phyloP scores from a whole-genome alignment of 2,329 filamentous ascomycete genomes.

The Fusarium tupiense region DNA sequence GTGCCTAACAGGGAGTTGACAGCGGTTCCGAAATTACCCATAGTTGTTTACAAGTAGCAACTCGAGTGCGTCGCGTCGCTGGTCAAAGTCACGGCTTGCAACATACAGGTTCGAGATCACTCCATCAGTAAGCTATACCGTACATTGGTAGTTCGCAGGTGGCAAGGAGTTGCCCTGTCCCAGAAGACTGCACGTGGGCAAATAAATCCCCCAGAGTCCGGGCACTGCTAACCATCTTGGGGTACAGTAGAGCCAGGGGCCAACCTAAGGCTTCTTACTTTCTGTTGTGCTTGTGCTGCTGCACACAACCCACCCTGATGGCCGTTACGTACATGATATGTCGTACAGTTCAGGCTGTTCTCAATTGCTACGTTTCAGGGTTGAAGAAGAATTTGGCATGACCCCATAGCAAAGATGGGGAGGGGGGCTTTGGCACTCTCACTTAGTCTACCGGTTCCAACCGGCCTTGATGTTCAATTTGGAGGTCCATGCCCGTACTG shows the following conservation, averaged over 20 bases:
- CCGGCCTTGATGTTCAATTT: background rate
- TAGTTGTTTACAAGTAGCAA: conserved; percentile 2
- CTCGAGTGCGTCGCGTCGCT: background rate
- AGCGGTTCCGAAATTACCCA: conserved; percentile 55
- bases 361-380: background rate
- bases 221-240: background rate
- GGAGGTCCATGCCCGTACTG: conserved; percentile 1
- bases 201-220: background rate
- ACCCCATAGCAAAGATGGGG: conserved; percentile 4
- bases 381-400: conserved; percentile 1
- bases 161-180: conserved; percentile 5
- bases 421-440: background rate
- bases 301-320: conserved; percentile 9
- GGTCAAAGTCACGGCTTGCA: conserved; percentile 10
- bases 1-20: conserved; percentile 58
- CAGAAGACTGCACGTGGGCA: conserved; percentile 36
- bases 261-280: background rate
- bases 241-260: background rate
- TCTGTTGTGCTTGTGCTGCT: background rate
- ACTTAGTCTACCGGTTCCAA: conserved; percentile 9
- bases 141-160: conserved; percentile 30
- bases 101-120: conserved; percentile 3
- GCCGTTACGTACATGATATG: conserved; percentile 14
- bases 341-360: background rate
- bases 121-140: conserved; percentile 9